Conservation (phyloP, 306 rosid genomes). For the Inga oerstediana region DNA sequence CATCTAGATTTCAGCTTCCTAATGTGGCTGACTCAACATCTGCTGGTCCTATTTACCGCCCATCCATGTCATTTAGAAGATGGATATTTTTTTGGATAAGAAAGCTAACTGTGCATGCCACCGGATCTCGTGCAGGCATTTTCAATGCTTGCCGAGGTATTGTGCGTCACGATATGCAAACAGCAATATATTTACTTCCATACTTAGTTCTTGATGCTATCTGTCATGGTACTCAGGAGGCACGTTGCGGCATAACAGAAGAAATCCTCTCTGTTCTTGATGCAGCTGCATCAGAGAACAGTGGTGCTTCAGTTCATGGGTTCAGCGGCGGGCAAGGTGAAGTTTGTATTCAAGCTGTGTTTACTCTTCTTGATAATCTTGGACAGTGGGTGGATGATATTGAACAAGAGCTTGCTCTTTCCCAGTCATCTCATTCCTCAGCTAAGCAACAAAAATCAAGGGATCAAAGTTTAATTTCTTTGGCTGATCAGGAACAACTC, state of each 20-base stretch:
- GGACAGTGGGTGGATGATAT: slow-evolving; percentile 97
- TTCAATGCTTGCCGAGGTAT: slow-evolving; percentile 93
- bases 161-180: slow-evolving; percentile 95
- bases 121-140: slow-evolving; percentile 92
- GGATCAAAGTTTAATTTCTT: slow-evolving; percentile 54
- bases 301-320: slow-evolving; percentile 75
- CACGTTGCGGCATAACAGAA: slow-evolving; percentile 79
- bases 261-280: slow-evolving; percentile 87
- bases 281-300: slow-evolving; percentile 83
- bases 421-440: slow-evolving; percentile 48
- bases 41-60: slow-evolving; percentile 72
- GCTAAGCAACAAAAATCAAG: slow-evolving; percentile 76
- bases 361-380: slow-evolving; percentile 97
- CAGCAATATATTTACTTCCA: slow-evolving; percentile 84
- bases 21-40: slow-evolving; percentile 63
- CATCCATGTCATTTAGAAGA: slow-evolving; percentile 86
- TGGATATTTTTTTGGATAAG: slow-evolving; percentile 89
- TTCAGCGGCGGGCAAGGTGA: slow-evolving; percentile 81
- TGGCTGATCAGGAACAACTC: slow-evolving; percentile 65
- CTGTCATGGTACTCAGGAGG: slow-evolving; percentile 91
- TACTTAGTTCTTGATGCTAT: slow-evolving; percentile 91
- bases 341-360: slow-evolving; percentile 95
- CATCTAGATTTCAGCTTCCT: slow-evolving; percentile 92
- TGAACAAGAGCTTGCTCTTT: slow-evolving; percentile 85
- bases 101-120: slow-evolving; percentile 80